Percentiles rank a stretch among this genome's conserved stretches.
Conservation (phyloP, 2,329 filamentous ascomycete genomes). For the Biscogniauxia marginata region DNA sequence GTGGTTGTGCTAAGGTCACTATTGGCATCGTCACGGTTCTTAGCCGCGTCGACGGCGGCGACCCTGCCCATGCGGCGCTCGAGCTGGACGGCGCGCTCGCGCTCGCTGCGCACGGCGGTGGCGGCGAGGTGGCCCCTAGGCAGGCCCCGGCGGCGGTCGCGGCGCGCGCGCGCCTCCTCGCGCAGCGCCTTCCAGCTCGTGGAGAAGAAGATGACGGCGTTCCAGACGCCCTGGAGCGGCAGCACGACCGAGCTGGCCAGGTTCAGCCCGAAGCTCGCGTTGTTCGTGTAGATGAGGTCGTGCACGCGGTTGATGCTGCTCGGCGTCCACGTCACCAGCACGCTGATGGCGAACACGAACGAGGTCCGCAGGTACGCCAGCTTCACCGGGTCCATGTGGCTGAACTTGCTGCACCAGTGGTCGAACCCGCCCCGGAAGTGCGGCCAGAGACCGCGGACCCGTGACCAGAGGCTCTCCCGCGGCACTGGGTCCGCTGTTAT, state of each 20-base stretch:
- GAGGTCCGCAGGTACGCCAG: conserved; percentile 60
- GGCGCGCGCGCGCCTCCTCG: conserved; percentile 26
- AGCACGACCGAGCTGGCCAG: conserved; percentile 69
- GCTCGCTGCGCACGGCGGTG: conserved; percentile 27
- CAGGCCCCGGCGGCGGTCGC: conserved; percentile 23
- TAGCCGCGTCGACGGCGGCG: not conserved
- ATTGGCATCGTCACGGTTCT: not conserved
- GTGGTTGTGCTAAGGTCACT: not conserved
- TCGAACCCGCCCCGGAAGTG: conserved; percentile 21
- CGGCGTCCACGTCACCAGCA: conserved; percentile 62
- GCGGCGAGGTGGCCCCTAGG: conserved; percentile 27
- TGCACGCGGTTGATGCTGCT: conserved; percentile 75
- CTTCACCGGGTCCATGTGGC: conserved; percentile 55
- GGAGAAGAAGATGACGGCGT: conserved; percentile 71
- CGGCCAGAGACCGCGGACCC: no score
- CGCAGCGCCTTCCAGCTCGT: conserved; percentile 53
- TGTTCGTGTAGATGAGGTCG: conserved; percentile 54
- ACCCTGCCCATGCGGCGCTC: conserved; percentile 12
- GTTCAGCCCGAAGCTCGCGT: conserved; percentile 62
- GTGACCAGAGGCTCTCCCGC: conserved; percentile 7
- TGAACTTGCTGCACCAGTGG: conserved; percentile 32
- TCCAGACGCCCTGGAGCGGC: conserved; percentile 79
- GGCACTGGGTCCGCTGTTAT: conserved; percentile 30
- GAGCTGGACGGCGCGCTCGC: conserved; percentile 26
- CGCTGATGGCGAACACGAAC: conserved; percentile 59